phyloP scores from a whole-genome alignment of 2,329 filamentous ascomycete species.

The Diaporthe caulivora region DNA sequence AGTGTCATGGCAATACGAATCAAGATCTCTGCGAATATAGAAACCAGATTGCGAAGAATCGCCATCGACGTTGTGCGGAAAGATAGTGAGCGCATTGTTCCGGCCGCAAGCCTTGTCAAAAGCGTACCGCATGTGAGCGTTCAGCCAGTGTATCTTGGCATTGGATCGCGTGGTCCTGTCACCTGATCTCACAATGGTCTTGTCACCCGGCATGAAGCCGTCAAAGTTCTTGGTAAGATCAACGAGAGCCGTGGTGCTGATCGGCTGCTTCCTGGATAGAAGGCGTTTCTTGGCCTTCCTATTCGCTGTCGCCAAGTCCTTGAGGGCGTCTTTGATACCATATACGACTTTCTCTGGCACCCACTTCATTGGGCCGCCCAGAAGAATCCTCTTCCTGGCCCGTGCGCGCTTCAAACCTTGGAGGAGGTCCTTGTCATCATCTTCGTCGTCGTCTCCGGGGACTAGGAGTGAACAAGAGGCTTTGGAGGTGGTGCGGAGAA shows the following conservation, averaged over 20 bases:
- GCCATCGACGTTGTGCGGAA: not conserved
- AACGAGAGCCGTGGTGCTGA: not conserved
- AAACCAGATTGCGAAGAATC: too few species aligned
- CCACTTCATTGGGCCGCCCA: conserved; percentile 13
- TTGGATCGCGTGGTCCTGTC: not conserved
- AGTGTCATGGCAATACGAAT: too few species aligned
- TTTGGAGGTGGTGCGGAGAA: not conserved
- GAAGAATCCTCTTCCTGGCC: not conserved
- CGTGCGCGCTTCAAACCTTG: not conserved
- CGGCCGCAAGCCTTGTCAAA: not conserved
- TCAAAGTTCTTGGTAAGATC: not conserved
- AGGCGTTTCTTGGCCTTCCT: conserved; percentile 23
- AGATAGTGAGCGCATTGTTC: not conserved
- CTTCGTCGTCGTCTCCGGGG: not conserved
- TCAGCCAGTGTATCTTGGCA: not conserved
- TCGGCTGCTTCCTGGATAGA: not conserved
- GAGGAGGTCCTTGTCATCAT: not conserved
- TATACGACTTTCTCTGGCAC: not conserved
- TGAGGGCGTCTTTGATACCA: not conserved
- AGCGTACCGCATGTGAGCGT: not conserved
- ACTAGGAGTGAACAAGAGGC: not conserved
- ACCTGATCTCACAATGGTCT: not conserved
- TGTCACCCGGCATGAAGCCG: not conserved
- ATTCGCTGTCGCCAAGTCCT: not conserved
- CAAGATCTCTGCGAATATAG: too few species aligned